Conservation (phyloP, 495 filamentous ascomycete species). For the Xanthoparmelia taractica region DNA sequence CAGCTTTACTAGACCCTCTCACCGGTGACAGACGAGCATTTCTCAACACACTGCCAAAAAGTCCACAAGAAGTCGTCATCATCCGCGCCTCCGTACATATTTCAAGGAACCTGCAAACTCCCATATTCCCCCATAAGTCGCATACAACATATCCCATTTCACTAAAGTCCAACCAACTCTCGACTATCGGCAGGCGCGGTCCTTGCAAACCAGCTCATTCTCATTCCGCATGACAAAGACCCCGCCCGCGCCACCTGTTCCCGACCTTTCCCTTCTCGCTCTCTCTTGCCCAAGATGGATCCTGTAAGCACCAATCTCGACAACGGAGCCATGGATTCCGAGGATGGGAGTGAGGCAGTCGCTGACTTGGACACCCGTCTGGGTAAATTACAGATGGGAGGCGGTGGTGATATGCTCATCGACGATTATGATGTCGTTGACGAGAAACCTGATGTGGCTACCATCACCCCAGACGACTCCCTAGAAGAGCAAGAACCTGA, state of each 20-base stretch:
- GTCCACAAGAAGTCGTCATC: slow-evolving; percentile 8
- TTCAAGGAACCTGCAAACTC: not conserved
- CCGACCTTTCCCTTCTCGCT: slow-evolving; percentile 2
- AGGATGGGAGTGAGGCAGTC: slow-evolving; percentile 15
- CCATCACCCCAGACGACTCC: slow-evolving; percentile 65
- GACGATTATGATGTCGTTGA: slow-evolving; percentile 56
- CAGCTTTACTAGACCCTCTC: not conserved
- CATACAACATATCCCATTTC: not conserved
- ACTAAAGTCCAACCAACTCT: not conserved
- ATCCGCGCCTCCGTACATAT: slow-evolving; percentile 1
- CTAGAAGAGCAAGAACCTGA: slow-evolving; percentile 45
- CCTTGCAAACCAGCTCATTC: slow-evolving; percentile 9
- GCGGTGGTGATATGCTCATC: slow-evolving; percentile 57
- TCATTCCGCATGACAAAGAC: slow-evolving; percentile 11
- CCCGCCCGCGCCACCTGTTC: slow-evolving; percentile 12
- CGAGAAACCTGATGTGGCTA: slow-evolving; percentile 77
- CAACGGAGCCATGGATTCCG: slow-evolving; percentile 18
- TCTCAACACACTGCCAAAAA: slow-evolving; percentile 4
- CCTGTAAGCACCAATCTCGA: slow-evolving; percentile 28
- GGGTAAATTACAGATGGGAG: slow-evolving; percentile 63
- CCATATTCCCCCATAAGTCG: not conserved
- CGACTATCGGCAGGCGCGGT: not conserved
- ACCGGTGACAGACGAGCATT: too few species aligned
- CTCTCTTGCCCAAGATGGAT: slow-evolving; percentile 25
- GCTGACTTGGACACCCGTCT: slow-evolving; percentile 29